A percentile compares a stretch with the other conserved stretches of the same genome.
phyloP scores from a whole-genome alignment of 116 monocot species.

The Zostera marina region DNA sequence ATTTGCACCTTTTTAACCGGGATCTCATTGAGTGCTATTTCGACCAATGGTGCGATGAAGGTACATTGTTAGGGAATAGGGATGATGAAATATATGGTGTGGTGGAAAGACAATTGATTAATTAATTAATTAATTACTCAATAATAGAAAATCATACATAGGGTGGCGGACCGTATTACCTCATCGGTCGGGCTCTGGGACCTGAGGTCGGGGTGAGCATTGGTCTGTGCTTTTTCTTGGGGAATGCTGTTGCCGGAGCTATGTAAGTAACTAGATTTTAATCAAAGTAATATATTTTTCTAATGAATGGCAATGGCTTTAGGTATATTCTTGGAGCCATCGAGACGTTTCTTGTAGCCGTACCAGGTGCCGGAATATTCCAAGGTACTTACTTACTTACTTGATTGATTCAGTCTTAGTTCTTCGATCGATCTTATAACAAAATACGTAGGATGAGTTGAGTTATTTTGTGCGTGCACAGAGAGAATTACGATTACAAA shows the following conservation, averaged over 20 bases:
- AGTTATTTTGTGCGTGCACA: slow-evolving; percentile 12
- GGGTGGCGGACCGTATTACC: slow-evolving; percentile 99
- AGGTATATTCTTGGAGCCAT: slow-evolving; percentile 98
- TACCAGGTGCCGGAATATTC: slow-evolving; percentile 83
- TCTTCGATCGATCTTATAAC: too few relatives aligned
- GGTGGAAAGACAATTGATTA: too few relatives aligned
- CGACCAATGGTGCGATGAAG: slow-evolving; percentile 99
- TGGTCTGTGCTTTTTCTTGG: slow-evolving; percentile 92
- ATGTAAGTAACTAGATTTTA: slow-evolving; percentile 20
- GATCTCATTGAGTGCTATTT: slow-evolving; percentile 94
- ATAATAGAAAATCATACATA: too few relatives aligned
- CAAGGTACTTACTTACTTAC: slow-evolving; percentile 66
- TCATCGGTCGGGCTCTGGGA: slow-evolving; percentile 94
- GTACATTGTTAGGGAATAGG: too few relatives aligned
- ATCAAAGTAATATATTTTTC: neutral
- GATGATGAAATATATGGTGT: too few relatives aligned
- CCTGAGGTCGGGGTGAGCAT: slow-evolving; percentile 99
- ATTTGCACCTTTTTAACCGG: slow-evolving; percentile 82
- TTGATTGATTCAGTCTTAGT: too few relatives aligned
- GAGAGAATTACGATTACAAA: slow-evolving; percentile 58
- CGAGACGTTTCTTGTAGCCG: slow-evolving; percentile 93
- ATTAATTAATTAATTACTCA: too few relatives aligned
- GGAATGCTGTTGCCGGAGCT: slow-evolving; percentile 97
- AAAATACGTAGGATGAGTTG: too few relatives aligned
- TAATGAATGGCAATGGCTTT: neutral